Conservation (phyloP, 176 grass and related monocot species). For the Ensete ventricosum region DNA sequence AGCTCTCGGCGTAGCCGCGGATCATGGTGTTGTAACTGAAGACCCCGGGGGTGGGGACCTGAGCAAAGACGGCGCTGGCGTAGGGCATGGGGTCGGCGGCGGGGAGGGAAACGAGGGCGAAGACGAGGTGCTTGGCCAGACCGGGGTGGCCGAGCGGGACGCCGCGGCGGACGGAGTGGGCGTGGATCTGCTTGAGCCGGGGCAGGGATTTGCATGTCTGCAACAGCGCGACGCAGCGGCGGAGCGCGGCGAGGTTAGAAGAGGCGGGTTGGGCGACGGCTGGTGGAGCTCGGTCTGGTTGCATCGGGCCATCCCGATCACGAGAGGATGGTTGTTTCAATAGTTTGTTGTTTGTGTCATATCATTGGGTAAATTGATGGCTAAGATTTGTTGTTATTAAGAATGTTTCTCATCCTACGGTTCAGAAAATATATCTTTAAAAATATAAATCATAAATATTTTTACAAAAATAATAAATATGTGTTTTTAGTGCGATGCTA, state of each 20-base stretch:
- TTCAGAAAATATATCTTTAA: no score
- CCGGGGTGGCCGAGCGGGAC: constrained; percentile 44
- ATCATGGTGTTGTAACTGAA: constrained; percentile 82
- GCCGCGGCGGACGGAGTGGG: constrained; percentile 44
- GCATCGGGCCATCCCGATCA: constrained; percentile 4
- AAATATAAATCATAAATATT: no score
- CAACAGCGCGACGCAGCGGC: constrained; percentile 60
- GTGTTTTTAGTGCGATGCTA: no score
- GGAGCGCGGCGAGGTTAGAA: constrained; percentile 26
- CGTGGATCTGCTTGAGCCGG: constrained; percentile 60
- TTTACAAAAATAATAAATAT: no score
- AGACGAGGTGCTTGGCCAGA: constrained; percentile 69
- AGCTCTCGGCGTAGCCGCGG: constrained; percentile 51
- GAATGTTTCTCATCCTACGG: neutral
- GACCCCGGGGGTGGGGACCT: constrained; percentile 28
- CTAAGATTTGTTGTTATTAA: constrained; percentile 7
- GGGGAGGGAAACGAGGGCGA: constrained; percentile 51
- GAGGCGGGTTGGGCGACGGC: neutral
- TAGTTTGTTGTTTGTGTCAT: no score
- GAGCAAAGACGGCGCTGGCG: constrained; percentile 45
- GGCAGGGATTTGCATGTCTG: constrained; percentile 42
- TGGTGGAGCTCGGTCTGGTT: neutral
- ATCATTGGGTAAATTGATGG: neutral
- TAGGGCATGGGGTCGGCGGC: constrained; percentile 32
- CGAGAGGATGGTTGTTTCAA: neutral